phyloP scores from a whole-genome alignment of 179 eudicot species.

The Beta lomatogona region DNA sequence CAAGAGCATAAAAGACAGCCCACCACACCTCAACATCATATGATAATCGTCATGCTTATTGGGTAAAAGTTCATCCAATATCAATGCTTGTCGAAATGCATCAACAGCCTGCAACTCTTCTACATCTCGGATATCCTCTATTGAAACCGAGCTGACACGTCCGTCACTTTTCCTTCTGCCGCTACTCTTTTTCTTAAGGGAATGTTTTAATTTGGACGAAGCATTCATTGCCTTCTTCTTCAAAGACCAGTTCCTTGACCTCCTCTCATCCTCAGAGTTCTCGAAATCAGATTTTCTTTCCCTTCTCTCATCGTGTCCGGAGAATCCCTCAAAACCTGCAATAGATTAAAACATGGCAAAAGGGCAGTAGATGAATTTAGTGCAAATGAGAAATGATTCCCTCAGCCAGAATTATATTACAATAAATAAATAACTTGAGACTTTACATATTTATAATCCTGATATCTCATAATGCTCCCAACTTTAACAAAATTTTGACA shows the following conservation, averaged over 20 bases:
- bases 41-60: slow-evolving; percentile 75
- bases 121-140: slow-evolving; percentile 84
- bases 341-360: slow-evolving; percentile 15
- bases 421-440: neutral
- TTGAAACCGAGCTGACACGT: slow-evolving; percentile 85
- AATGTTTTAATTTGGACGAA: slow-evolving; percentile 74
- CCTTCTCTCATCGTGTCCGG: slow-evolving; percentile 68
- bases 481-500: neutral
- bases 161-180: slow-evolving; percentile 73
- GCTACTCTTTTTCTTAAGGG: slow-evolving; percentile 76
- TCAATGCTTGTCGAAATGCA: slow-evolving; percentile 67
- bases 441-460: neutral
- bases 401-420: neutral
- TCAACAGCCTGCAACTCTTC: slow-evolving; percentile 80
- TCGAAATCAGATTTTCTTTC: slow-evolving; percentile 87
- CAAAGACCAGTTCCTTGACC: slow-evolving; percentile 71
- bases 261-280: slow-evolving; percentile 85
- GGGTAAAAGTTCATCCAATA: slow-evolving; percentile 73
- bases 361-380: neutral
- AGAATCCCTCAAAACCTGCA: slow-evolving; percentile 76
- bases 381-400: neutral
- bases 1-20: neutral
- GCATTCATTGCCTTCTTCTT: slow-evolving; percentile 84
- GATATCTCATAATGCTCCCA: neutral
- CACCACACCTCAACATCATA: slow-evolving; percentile 77